Base-by-base conservation (phyloP, 2,329 filamentous ascomycete genomes). In the Cladosporium sp. region DNA sequence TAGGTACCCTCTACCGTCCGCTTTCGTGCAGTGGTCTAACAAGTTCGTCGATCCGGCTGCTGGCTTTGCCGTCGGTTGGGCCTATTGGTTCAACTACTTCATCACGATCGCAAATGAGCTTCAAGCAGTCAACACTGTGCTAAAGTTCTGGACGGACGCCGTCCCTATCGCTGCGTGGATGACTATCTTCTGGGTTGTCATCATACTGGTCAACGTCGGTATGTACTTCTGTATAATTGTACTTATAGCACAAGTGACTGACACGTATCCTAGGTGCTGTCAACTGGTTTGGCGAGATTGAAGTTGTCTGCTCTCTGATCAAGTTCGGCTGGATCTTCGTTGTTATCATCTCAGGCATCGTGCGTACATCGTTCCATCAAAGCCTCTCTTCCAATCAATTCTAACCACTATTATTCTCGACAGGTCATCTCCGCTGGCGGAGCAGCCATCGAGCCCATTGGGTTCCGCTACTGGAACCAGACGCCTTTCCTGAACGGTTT, bases 21-120 rank as follows among this genome's bases (percentile, higher is more conserved):
- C 47, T 17, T 50, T 50, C 17, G 47, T 50, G 47, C 47, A 50
- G 28, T 50, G 47, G 47, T 94, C 92, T 17, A 96, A 91, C 30
- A 85, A 93, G 17, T 97, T 97, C 69, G 75, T 97, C 17, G 92
- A 97, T 69, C 93, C 92, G 1, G 92, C 92, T 0, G 96, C 91
- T 91, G 92, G 92, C 0, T 68, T 68, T 39, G 66, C 66, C 38
- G 65, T 68, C 59, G 66, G 66, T 25, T 68, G 64, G 64, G 65
- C 66, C 15, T 34, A 34, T 3, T 43, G 25, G 22, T 43, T 43
- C 38, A 45, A 36, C n/a, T 38, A 30, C 51, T 43, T 42, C 28
- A 55, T 43, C 25, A 22, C 39, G 39, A 55, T 55, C 19, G 51
- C 51, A 7, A 43, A 55, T 5, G 65, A 68, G 62, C 51, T 67